Percentiles rank a stretch among this genome's conserved stretches.
phyloP scores from a whole-genome alignment of 176 grass and related monocot species.

The Pharus latifolius region DNA sequence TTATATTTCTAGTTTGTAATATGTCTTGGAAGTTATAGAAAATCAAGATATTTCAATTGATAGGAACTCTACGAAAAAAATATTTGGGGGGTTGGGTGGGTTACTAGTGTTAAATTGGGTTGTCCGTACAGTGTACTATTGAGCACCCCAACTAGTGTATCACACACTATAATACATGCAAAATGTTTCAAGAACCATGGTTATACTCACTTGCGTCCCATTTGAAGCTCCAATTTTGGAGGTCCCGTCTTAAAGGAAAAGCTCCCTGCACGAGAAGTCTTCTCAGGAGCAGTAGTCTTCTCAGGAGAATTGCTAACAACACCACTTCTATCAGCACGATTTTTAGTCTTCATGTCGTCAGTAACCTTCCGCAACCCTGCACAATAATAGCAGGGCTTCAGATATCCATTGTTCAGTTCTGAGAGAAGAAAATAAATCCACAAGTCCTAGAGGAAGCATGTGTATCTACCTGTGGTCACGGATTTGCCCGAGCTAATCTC shows the following conservation, averaged over 20 bases:
- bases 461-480: conserved; percentile 58
- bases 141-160: background rate
- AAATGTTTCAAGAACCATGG: background rate
- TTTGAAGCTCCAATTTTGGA: conserved; percentile 92
- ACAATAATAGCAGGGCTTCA: conserved; percentile 3
- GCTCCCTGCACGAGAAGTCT: conserved; percentile 39
- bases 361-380: conserved; percentile 87
- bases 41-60: too few relatives aligned
- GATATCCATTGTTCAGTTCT: background rate
- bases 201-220: conserved; percentile 88
- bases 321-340: conserved; percentile 67
- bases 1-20: too few relatives aligned
- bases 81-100: too few relatives aligned
- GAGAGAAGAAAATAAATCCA: background rate
- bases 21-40: too few relatives aligned
- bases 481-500: conserved; percentile 74
- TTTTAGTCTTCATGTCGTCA: conserved; percentile 94
- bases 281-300: conserved; percentile 43
- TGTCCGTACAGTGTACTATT: background rate
- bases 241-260: conserved; percentile 61
- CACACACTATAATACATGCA: background rate
- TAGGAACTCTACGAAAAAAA: too few relatives aligned
- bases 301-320: conserved; percentile 36
- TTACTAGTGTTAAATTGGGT: too few relatives aligned
- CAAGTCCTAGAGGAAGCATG: background rate